These are phyloP conservation scores for Globisporangium camurandrum DNA, from an alignment of 352 stramenopile species.

Conservation along the genomic window DNA sequence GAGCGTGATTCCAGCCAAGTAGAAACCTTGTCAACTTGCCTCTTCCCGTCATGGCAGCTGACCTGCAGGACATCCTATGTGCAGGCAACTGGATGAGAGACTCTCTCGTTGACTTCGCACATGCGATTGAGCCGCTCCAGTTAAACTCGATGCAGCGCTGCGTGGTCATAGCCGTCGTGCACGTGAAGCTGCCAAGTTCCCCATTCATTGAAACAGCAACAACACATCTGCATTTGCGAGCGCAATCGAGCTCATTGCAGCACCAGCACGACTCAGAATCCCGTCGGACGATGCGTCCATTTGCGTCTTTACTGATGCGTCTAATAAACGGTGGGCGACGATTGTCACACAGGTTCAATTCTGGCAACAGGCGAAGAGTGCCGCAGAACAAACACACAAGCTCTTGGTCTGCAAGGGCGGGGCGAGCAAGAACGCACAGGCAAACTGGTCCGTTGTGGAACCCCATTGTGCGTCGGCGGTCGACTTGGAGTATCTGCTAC, in stretches of 20 bases:
- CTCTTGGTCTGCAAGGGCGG: constrained; percentile 15
- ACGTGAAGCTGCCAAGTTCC: background rate
- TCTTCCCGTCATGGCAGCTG: constrained; percentile 2
- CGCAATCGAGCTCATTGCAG: background rate
- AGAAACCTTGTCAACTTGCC: background rate
- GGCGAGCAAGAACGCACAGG: constrained; percentile 12
- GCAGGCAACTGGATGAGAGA: constrained; percentile 15
- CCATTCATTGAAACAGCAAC: background rate
- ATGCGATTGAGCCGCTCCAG: constrained; percentile 9
- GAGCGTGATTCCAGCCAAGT: constrained; percentile 9
- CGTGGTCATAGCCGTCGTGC: background rate
- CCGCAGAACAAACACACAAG: constrained; percentile 14
- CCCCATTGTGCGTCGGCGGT: constrained; percentile 1
- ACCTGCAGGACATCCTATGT: constrained; percentile 22
- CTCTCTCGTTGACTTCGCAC: constrained; percentile 16
- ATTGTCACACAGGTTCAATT: background rate
- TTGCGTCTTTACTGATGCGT: background rate
- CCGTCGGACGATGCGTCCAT: background rate
- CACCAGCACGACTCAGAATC: background rate
- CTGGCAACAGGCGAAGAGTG: background rate
- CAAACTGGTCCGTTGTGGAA: constrained; percentile 18
- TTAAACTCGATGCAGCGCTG: background rate
- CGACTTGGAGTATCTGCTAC: constrained; percentile 13
- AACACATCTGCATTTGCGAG: background rate
- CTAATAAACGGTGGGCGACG: background rate